Base-by-base conservation (phyloP, 257 asterid genomes). In the Solanum etuberosum region DNA sequence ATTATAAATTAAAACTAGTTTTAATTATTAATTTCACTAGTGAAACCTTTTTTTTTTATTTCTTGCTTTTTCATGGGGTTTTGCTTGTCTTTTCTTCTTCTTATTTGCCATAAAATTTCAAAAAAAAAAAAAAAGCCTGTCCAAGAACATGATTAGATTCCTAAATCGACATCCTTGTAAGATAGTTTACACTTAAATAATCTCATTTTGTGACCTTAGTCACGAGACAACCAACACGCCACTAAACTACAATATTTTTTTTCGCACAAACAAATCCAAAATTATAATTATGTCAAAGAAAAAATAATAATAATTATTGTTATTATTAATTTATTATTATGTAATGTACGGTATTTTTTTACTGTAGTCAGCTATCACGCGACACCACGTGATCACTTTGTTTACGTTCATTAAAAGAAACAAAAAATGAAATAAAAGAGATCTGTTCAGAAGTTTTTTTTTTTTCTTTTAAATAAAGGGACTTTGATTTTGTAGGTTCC, bases 351-450 rank as follows among this genome's bases (percentile, higher is more conserved):
- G 88, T 88, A 89, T 86, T 54, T 90, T 91, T 90, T 57, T 80
- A 80, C 86, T 32, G 38, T 86, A 85, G 91, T 90, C 92, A 88
- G 86, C 88, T 91, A 92, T 94, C 98, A 94, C 94, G 96, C 94
- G 94, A 90, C 91, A 80, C 91, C 96, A 94, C 94, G 96, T 93
- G 97, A 92, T 90, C 91, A 83, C 90, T 73, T 73, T 90, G 85
- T 88, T 84, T 86, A 83, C 84, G 16, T 37, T 27, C 7, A 84
- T 34, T 25, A 59, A 63, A 88, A 40, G 57, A 76, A 61, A 21
- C 48, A 23, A 51, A 73, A 38, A 43, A 40, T 6, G 40, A 40
- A 10, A 34, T 14, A 4, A 86, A 85, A 25, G 67, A 81, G 31
- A 48, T 81, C 31, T 48, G 31, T 80, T 46, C 35, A 46, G 42